Evolutionary conservation across 495 filamentous ascomycete species (phyloP).

Genomic region (Aspergillus nidulans): DNA sequence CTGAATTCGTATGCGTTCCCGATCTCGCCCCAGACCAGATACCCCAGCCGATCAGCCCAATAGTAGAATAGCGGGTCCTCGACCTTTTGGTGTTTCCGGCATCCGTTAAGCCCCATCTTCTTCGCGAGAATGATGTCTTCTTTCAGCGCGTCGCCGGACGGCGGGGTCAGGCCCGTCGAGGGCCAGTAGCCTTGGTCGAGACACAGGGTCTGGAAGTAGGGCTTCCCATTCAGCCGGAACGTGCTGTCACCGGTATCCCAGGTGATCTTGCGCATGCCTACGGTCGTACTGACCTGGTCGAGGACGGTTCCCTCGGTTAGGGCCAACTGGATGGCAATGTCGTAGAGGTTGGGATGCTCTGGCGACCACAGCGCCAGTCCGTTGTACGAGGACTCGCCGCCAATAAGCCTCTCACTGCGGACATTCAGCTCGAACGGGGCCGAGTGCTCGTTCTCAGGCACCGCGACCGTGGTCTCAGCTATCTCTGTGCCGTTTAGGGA

Average conservation of each 20-base stretch:
- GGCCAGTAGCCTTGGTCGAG: constrained; percentile 41
- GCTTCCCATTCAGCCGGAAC: constrained; percentile 35
- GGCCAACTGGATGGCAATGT: constrained; percentile 24
- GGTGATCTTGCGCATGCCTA: constrained; percentile 33
- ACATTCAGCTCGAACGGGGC: constrained; percentile 23
- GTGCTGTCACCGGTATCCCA: constrained; percentile 36
- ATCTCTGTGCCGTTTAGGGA: constrained; percentile 18
- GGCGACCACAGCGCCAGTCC: constrained; percentile 35
- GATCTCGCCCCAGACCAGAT: constrained; percentile 40
- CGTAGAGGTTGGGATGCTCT: constrained; percentile 36
- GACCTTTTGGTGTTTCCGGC: constrained; percentile 41
- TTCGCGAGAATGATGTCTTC: constrained; percentile 31
- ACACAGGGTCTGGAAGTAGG: constrained; percentile 34
- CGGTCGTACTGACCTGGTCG: constrained; percentile 30
- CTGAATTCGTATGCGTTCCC: constrained; percentile 47
- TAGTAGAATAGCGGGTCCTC: constrained; percentile 36
- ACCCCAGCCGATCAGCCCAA: constrained; percentile 39
- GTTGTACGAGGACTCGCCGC: constrained; percentile 24
- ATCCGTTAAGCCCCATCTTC: constrained; percentile 33
- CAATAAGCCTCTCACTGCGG: constrained; percentile 11
- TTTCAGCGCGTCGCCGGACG: constrained; percentile 29
- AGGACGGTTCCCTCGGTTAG: constrained; percentile 12
- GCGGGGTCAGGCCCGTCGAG: constrained; percentile 35
- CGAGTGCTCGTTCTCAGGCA: constrained; percentile 19
- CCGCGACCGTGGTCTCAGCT: constrained; percentile 5